A percentile compares a stretch with the other conserved stretches of the same genome.
Conservation (phyloP, 768 basidiomycete species). For the Trametes cingulata region DNA sequence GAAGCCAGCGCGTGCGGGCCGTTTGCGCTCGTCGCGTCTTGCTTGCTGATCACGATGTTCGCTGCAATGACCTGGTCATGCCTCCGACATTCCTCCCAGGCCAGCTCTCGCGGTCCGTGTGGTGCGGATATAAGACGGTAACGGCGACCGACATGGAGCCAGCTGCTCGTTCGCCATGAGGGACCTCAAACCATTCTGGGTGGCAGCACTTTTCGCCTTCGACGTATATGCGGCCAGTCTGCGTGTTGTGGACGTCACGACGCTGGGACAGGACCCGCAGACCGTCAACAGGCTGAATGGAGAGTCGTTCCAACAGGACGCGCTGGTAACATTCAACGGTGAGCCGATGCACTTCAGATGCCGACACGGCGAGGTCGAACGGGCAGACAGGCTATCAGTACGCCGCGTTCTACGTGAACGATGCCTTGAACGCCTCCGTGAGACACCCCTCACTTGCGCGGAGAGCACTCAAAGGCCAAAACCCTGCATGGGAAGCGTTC, state of each 20-base stretch:
- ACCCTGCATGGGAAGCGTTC: conserved; percentile 31
- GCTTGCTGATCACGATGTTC: conserved; percentile 13
- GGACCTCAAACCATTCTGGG: neutral
- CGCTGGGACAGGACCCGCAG: conserved; percentile 35
- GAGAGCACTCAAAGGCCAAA: conserved; percentile 20
- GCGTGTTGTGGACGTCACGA: conserved; percentile 22
- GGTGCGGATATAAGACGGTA: neutral
- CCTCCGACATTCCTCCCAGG: neutral
- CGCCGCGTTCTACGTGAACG: conserved; percentile 34
- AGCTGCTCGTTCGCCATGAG: neutral
- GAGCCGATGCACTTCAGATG: neutral
- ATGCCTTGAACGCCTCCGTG: conserved; percentile 31
- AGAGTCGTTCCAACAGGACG: conserved; percentile 41
- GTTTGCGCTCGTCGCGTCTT: neutral
- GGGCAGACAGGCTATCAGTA: conserved; percentile 34
- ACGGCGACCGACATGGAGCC: neutral
- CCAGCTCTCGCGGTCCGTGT: neutral
- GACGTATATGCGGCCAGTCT: conserved; percentile 12
- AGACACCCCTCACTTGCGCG: conserved; percentile 32
- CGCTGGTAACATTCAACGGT: conserved; percentile 37
- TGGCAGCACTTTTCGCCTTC: neutral
- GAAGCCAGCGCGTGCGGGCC: conserved; percentile 1
- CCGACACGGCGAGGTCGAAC: too few species aligned
- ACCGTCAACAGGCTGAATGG: conserved; percentile 39
- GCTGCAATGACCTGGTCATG: conserved; percentile 16